Evolutionary conservation across 2,329 filamentous ascomycete species (phyloP).

Genomic region (Aspergillus alliaceus): DNA sequence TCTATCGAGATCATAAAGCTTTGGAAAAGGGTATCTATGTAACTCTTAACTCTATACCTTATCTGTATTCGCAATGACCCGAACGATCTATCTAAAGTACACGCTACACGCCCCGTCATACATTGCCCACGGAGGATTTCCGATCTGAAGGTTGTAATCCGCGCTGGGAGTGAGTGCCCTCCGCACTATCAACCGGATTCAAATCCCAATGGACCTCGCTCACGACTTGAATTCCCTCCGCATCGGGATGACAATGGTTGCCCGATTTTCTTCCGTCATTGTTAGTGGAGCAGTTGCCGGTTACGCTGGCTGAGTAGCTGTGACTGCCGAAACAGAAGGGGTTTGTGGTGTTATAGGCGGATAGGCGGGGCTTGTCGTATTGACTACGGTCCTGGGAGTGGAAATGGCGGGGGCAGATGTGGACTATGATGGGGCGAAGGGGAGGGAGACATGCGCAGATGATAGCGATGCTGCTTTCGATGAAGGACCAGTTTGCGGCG

Average conservation of each 20-base stretch:
- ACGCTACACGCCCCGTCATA: too few species aligned
- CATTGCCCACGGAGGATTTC: background rate
- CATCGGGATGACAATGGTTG: background rate
- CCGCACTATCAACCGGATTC: constrained; percentile 5
- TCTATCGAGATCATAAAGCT: too few species aligned
- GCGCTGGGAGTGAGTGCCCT: background rate
- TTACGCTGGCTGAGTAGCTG: constrained; percentile 27
- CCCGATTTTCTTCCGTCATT: constrained; percentile 7
- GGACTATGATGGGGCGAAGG: constrained; percentile 26
- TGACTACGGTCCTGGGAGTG: constrained; percentile 13
- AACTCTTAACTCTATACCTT: too few species aligned
- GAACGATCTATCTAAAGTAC: too few species aligned
- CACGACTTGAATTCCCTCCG: constrained; percentile 29
- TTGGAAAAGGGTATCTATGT: too few species aligned
- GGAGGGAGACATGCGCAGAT: constrained; percentile 32
- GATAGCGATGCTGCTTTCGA: constrained; percentile 32
- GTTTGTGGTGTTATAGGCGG: background rate
- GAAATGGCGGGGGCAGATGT: constrained; percentile 25
- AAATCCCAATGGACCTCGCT: constrained; percentile 28
- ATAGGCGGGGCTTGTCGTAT: constrained; percentile 13
- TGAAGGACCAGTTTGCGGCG: constrained; percentile 31
- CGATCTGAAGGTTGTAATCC: background rate
- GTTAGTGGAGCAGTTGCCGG: constrained; percentile 19
- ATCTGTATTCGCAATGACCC: too few species aligned
- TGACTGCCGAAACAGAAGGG: constrained; percentile 11